phyloP scores from a whole-genome alignment of 495 filamentous ascomycete genomes.

The Daldinia childiae region DNA sequence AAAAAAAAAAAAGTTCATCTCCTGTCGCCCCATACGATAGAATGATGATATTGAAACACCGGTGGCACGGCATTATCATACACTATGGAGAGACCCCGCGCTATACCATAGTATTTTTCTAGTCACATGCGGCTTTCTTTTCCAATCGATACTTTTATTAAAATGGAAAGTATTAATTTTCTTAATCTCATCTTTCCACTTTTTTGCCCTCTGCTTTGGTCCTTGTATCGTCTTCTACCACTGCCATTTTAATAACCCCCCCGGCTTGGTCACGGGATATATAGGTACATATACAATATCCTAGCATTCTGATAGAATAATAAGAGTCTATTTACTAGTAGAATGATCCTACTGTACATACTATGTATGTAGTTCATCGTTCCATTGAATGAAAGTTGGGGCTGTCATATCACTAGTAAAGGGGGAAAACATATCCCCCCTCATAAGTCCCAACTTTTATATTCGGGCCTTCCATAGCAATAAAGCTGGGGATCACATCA shows the following conservation, averaged over 20 bases:
- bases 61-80: conserved; percentile 13
- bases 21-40: not conserved
- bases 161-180: not conserved
- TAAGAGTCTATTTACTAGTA: not conserved
- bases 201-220: not conserved
- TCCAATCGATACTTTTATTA: not conserved
- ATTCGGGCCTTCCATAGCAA: not conserved
- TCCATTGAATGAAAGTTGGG: not conserved
- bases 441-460: not conserved
- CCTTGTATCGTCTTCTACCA: not conserved
- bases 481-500: not conserved
- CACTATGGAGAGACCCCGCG: not conserved
- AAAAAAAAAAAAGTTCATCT: not conserved
- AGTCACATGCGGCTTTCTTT: not conserved
- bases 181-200: not conserved
- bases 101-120: conserved; percentile 4
- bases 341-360: not conserved
- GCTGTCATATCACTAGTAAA: not conserved
- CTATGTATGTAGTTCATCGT: not conserved
- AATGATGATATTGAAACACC: conserved; percentile 15
- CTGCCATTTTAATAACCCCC: not conserved
- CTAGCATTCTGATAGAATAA: not conserved
- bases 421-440: not conserved
- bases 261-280: not conserved
- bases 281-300: not conserved